Conservation (phyloP, 208 protist species). For the Lotmaria passim region DNA sequence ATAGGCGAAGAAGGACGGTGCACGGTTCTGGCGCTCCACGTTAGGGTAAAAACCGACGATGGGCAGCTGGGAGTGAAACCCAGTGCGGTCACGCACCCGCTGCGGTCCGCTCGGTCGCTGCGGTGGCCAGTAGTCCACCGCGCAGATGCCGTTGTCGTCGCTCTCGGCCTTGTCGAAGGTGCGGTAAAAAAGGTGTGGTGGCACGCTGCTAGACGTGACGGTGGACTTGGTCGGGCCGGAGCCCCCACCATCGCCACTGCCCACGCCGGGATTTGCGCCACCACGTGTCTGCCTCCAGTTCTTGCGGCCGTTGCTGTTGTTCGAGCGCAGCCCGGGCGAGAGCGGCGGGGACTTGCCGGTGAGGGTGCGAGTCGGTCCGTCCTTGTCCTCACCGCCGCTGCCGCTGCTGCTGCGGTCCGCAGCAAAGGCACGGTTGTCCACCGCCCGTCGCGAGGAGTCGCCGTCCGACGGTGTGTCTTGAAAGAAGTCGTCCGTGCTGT, state of each 20-base stretch:
- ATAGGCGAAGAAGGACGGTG: constrained; percentile 28
- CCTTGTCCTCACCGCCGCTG: not conserved
- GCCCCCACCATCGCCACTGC: not conserved
- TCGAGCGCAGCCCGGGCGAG: not conserved
- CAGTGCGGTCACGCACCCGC: constrained; percentile 37
- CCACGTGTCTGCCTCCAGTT: too few species aligned
- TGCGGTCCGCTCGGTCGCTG: constrained; percentile 22
- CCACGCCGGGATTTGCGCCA: not conserved
- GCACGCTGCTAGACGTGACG: constrained; percentile 10
- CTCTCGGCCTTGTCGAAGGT: constrained; percentile 43
- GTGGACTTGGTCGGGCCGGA: not conserved
- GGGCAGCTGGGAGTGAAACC: constrained; percentile 60
- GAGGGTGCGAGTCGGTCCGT: not conserved
- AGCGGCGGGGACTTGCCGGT: constrained; percentile 4
- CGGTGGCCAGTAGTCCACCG: constrained; percentile 45
- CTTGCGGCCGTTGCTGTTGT: not conserved
- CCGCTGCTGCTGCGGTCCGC: constrained; percentile 2
- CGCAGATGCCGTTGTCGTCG: constrained; percentile 37
- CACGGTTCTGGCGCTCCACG: constrained; percentile 14
- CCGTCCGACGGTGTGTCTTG: constrained; percentile 5
- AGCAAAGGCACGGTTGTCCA: constrained; percentile 22
- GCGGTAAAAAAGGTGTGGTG: constrained; percentile 51
- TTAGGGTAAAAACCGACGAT: constrained; percentile 52
- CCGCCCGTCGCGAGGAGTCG: not conserved
- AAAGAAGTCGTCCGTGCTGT: constrained; percentile 26